phyloP scores from a whole-genome alignment of 108 stramenopile genomes.

The Cyclotella sp. region DNA sequence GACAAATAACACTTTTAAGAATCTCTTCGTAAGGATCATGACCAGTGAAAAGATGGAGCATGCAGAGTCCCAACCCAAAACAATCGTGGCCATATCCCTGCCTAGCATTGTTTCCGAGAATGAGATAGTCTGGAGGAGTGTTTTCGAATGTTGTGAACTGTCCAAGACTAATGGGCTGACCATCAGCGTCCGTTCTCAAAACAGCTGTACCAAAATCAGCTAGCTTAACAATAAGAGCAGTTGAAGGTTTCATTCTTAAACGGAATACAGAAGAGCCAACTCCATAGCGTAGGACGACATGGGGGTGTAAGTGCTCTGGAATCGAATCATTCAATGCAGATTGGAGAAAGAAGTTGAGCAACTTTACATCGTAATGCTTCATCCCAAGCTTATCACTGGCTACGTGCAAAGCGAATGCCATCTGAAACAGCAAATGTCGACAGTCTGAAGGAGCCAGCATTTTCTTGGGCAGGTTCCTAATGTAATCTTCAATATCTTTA shows the following conservation, averaged over 20 bases:
- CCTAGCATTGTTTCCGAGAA: constrained; percentile 84
- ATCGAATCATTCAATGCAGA: constrained; percentile 42
- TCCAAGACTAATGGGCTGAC: constrained; percentile 82
- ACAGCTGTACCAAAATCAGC: constrained; percentile 98
- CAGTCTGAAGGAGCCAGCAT: constrained; percentile 54
- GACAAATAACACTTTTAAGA: constrained; percentile 88
- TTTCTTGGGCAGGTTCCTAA: constrained; percentile 71
- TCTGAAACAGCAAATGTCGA: constrained; percentile 88
- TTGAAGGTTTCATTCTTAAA: constrained; percentile 58
- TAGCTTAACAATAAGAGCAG: constrained; percentile 88
- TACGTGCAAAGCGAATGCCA: constrained; percentile 91
- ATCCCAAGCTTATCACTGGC: constrained; percentile 82
- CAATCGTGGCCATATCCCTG: constrained; percentile 93
- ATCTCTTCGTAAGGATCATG: constrained; percentile 97
- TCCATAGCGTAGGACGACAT: constrained; percentile 82
- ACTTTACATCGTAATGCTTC: constrained; percentile 98
- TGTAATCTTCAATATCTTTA: constrained; percentile 93
- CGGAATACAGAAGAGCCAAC: constrained; percentile 79
- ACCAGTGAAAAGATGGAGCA: constrained; percentile 96
- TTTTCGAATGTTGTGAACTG: constrained; percentile 99
- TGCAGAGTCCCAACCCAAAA: constrained; percentile 94
- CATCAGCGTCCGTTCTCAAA: constrained; percentile 75
- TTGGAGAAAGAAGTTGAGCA: constrained; percentile 95
- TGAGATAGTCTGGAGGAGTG: constrained; percentile 93
- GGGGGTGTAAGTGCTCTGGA: constrained; percentile 36